Conservation (phyloP, 1,284 basidiomycete genomes). For the Termitomyces sp. region DNA sequence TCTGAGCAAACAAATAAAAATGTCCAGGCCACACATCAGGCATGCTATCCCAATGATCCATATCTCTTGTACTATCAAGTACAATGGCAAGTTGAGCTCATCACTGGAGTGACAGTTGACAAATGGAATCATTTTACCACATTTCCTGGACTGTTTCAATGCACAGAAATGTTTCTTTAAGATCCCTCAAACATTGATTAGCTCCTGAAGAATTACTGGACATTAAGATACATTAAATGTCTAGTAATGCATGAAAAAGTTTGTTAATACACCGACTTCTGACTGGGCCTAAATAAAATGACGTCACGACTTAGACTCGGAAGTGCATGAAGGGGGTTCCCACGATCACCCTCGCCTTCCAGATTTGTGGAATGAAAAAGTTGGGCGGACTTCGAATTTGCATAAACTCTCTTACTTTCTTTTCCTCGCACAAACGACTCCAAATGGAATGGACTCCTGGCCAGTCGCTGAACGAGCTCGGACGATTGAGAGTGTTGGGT, state of each 20-base stretch:
- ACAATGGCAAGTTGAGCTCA: not conserved
- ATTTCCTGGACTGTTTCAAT: not conserved
- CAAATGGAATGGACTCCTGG: constrained; percentile 72
- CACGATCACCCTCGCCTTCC: no score
- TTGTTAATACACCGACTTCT: not conserved
- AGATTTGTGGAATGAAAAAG: not conserved
- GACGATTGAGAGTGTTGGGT: constrained; percentile 11
- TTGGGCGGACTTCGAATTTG: constrained; percentile 10
- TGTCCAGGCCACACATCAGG: not conserved
- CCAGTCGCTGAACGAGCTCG: constrained; percentile 41
- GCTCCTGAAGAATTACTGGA: not conserved
- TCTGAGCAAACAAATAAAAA: not conserved
- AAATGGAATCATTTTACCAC: no score
- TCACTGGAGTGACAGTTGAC: no score
- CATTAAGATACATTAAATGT: not conserved
- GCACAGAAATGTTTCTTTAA: not conserved
- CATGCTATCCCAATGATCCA: not conserved
- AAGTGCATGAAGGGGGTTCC: no score
- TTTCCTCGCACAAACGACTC: constrained; percentile 8
- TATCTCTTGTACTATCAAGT: not conserved
- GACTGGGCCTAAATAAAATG: no score
- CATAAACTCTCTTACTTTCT: not conserved
- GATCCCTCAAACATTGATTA: not conserved
- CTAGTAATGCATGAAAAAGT: not conserved
- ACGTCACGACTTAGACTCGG: no score